Evolutionary conservation across 805 yeast species (phyloP).

Genomic region (Zygotorulaspora florentina): DNA sequence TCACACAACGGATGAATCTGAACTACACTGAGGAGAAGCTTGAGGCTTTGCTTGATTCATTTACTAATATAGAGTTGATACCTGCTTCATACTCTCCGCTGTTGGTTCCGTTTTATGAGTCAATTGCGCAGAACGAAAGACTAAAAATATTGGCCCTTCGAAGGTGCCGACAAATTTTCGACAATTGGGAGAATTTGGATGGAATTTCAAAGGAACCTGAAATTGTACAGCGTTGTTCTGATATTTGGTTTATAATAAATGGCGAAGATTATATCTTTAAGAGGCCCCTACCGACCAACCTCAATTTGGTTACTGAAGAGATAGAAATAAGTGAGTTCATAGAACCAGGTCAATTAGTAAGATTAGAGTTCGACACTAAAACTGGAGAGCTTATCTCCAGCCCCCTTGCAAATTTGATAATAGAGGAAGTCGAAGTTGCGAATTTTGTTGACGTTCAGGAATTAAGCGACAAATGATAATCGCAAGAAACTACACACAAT

Average conservation of each 20-base stretch:
- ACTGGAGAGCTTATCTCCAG: slow-evolving; percentile 7
- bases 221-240: slow-evolving; percentile 14
- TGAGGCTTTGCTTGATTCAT: slow-evolving; percentile 1
- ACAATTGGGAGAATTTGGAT: slow-evolving; percentile 10
- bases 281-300: slow-evolving; percentile 1
- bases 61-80: slow-evolving; percentile 7
- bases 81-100: slow-evolving; percentile 7
- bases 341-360: not conserved
- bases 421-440: slow-evolving; percentile 30
- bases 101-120: slow-evolving; percentile 10
- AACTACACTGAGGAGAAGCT: not conserved
- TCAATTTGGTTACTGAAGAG: slow-evolving; percentile 12
- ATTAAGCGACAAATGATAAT: not conserved
- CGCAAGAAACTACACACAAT: not conserved
- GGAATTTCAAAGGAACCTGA: slow-evolving; percentile 3
- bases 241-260: slow-evolving; percentile 17
- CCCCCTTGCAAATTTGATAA: slow-evolving; percentile 18
- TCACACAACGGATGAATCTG: not conserved
- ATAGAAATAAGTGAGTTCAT: slow-evolving; percentile 8
- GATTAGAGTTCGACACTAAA: slow-evolving; percentile 14
- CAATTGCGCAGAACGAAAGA: slow-evolving; percentile 6
- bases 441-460: slow-evolving; percentile 5
- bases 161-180: slow-evolving; percentile 12
- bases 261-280: slow-evolving; percentile 12
- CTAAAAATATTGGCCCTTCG: slow-evolving; percentile 6